Evolutionary conservation across 2,329 filamentous ascomycete genomes (phyloP), one percentile per base, ranked within the genome.

Genomic region (Fusarium haematococcum): DNA sequence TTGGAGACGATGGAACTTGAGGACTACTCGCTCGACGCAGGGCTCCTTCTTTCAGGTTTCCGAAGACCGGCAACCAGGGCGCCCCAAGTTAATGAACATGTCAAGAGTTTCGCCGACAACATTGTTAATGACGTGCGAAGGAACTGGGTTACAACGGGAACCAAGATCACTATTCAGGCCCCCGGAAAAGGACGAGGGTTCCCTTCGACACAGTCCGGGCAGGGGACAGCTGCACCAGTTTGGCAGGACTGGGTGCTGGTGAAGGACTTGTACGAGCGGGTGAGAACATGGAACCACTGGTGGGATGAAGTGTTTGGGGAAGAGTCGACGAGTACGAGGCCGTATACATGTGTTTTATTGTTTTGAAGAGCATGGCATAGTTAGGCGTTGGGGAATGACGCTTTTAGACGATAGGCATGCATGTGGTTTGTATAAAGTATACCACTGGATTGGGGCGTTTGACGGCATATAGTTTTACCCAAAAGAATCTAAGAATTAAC

Each of bases 51-150:
- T 20, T 72, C 70, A 1, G 78, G 75, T 14, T 56, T 78, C 32
- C 63, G 63, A 52, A 68, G 60, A 39, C 27, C 50, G 20, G 48
- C 61, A 27, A n/a, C 50, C 14, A 62, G 32, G 8, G 13, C 45
- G 8, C 13, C 27, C 13, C 43, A 61, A 58, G 63, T 70, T 35
- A 68, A 83, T 35, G 66, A 81, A 4, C 79, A 85, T 30, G 77
- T 85, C 10, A 76, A 80, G 33, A 81, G 71, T 48, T 88, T 89
- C 65, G 79, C 80, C 8, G 80, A 82, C 18, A 83, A 83, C 58
- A 86, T 89, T 41, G 64, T 83, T 6, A 80, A 82, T 10, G 87
- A 89, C 48, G 83, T 88, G 13, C 78, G 79, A 5, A 83, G 81
- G 52, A 86, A 84, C 48, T 89, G 88, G 88, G 67, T 82, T 9